Evolutionary conservation across 768 basidiomycete species (phyloP).

Genomic region (Phaeotremella skinneri): DNA sequence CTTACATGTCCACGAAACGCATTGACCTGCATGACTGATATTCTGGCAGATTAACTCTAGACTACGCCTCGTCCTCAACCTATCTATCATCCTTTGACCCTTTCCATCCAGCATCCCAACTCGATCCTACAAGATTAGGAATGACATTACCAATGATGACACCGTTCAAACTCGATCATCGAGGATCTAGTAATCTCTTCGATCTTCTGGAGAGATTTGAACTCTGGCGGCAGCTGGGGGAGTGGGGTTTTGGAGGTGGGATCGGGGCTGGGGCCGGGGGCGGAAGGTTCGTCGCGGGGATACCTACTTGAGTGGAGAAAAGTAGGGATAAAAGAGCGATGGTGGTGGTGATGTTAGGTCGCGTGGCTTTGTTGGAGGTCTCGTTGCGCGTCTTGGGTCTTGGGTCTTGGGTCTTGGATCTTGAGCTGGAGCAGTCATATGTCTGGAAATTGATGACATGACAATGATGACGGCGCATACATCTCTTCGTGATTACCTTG

Average conservation of each 20-base stretch:
- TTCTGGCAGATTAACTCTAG: slow-evolving; percentile 33
- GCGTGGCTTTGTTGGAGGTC: background rate
- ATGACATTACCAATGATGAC: slow-evolving; percentile 18
- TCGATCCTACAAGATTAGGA: slow-evolving; percentile 10
- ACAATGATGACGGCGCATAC: no score
- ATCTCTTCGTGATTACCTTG: no score
- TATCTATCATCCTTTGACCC: slow-evolving; percentile 26
- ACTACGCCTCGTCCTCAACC: slow-evolving; percentile 33
- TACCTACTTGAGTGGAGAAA: slow-evolving; percentile 1
- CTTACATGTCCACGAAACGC: background rate
- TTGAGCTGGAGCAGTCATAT: no score
- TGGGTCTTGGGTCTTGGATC: no score
- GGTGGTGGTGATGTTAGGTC: no score
- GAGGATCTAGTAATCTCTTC: slow-evolving; percentile 37
- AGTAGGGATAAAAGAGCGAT: no score
- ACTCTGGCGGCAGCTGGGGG: slow-evolving; percentile 19
- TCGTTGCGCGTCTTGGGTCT: background rate
- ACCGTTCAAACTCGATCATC: slow-evolving; percentile 26
- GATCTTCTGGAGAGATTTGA: slow-evolving; percentile 36
- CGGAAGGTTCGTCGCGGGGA: background rate
- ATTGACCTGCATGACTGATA: background rate
- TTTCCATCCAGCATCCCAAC: slow-evolving; percentile 19
- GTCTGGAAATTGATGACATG: no score
- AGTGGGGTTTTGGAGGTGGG: background rate
- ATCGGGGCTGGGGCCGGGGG: slow-evolving; percentile 2